phyloP scores from a whole-genome alignment of 1,284 basidiomycete genomes.

The Ceratobasidium sp. region DNA sequence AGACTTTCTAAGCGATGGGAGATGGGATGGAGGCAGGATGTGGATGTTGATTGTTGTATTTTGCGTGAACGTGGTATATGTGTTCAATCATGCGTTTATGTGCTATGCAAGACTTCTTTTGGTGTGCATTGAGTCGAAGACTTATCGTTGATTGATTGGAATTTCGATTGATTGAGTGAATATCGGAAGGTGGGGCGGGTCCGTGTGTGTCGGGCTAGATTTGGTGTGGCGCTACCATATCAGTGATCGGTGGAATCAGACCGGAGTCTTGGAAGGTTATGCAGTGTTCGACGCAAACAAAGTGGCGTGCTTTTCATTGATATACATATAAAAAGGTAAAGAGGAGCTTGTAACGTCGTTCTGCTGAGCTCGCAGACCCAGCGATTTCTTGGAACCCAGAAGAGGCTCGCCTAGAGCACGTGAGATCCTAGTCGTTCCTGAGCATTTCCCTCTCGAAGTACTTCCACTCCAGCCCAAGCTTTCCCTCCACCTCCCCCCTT shows the following conservation, averaged over 20 bases:
- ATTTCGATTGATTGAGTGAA: too few relatives aligned
- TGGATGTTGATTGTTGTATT: constrained; percentile 4
- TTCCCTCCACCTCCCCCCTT: not conserved
- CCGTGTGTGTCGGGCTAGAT: too few relatives aligned
- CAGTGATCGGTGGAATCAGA: too few relatives aligned
- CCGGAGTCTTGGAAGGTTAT: too few relatives aligned
- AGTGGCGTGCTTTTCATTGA: not conserved
- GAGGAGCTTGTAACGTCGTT: not conserved
- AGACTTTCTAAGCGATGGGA: constrained; percentile 67
- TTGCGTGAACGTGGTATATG: constrained; percentile 28
- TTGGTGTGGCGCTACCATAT: too few relatives aligned
- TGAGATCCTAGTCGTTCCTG: constrained; percentile 38
- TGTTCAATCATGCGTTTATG: constrained; percentile 31
- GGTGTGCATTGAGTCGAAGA: too few relatives aligned
- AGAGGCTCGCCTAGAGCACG: constrained; percentile 24
- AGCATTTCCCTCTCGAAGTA: not conserved
- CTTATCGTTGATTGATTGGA: too few relatives aligned
- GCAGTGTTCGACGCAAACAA: too few relatives aligned
- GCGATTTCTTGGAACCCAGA: constrained; percentile 17
- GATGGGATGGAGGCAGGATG: not conserved
- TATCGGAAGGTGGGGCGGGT: too few relatives aligned
- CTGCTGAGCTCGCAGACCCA: too few relatives aligned
- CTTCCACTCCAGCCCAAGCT: not conserved
- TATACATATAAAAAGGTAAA: not conserved
- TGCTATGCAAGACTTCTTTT: constrained; percentile 10